Conservation (phyloP, 148 eudicot genomes). For the Simmondsia chinensis region DNA sequence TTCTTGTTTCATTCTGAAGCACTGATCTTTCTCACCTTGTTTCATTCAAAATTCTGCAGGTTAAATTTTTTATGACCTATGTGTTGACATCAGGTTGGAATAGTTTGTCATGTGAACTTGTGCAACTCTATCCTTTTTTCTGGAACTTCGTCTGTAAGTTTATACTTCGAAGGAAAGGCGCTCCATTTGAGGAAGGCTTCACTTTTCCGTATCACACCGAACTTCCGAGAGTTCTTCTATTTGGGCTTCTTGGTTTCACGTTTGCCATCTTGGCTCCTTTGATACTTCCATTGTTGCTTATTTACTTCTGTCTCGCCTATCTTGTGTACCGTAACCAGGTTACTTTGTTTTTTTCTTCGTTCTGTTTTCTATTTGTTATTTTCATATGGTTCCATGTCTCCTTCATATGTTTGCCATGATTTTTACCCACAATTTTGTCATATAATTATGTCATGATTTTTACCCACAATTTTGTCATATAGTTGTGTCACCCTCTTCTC, state of each 20-base stretch:
- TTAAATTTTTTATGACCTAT: slow-evolving; percentile 76
- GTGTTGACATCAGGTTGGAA: slow-evolving; percentile 98
- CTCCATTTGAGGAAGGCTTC: slow-evolving; percentile 36
- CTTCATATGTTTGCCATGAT: neutral
- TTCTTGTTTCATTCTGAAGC: neutral
- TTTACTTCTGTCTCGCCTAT: slow-evolving; percentile 76
- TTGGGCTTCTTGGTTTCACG: slow-evolving; percentile 72
- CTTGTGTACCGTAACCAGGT: slow-evolving; percentile 97
- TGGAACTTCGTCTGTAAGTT: slow-evolving; percentile 38
- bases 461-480: too few species aligned
- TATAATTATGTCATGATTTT: neutral
- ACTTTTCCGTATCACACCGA: slow-evolving; percentile 95
- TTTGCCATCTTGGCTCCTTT: slow-evolving; percentile 71
- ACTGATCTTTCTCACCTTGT: neutral
- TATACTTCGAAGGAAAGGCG: slow-evolving; percentile 44
- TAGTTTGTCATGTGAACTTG: slow-evolving; percentile 78
- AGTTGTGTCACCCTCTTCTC: neutral
- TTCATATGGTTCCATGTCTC: neutral
- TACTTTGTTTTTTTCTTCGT: too few species aligned
- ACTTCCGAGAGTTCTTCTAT: slow-evolving; percentile 76
- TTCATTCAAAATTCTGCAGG: slow-evolving; percentile 37
- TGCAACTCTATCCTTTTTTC: slow-evolving; percentile 71
- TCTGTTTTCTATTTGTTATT: slow-evolving; percentile 12
- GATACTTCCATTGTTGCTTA: slow-evolving; percentile 74
- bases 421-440: too few species aligned